Conservation (phyloP, 768 basidiomycete species). For the Pisolithus sp. region DNA sequence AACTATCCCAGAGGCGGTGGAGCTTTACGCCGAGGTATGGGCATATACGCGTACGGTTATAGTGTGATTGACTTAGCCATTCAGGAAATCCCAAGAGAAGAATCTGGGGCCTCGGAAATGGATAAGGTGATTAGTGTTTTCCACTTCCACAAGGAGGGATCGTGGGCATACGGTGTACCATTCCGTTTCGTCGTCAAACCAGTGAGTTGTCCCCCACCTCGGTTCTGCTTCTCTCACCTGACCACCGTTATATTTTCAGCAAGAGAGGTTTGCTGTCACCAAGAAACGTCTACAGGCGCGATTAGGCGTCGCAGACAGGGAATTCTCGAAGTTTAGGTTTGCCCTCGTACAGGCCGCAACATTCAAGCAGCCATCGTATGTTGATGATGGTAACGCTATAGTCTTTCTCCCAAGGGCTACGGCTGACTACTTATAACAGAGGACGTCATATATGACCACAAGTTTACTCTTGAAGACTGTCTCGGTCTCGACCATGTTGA, state of each 20-base stretch:
- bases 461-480: constrained; percentile 90
- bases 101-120: constrained; percentile 68
- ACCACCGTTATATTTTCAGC: constrained; percentile 36
- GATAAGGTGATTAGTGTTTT: constrained; percentile 89
- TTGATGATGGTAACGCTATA: constrained; percentile 77
- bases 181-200: constrained; percentile 96
- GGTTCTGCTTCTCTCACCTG: background rate
- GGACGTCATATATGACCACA: constrained; percentile 94
- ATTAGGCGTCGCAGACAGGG: constrained; percentile 90
- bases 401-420: constrained; percentile 1
- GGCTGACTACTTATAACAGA: constrained; percentile 42
- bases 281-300: constrained; percentile 92
- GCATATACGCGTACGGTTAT: constrained; percentile 5
- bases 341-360: constrained; percentile 88
- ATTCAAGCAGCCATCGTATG: constrained; percentile 94
- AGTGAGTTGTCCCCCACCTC: constrained; percentile 40
- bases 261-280: constrained; percentile 90
- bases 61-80: background rate
- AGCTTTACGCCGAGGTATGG: constrained; percentile 88
- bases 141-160: constrained; percentile 94
- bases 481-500: constrained; percentile 95
- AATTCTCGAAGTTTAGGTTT: constrained; percentile 89
- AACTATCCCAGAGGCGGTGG: constrained; percentile 89
- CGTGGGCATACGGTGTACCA: constrained; percentile 91
- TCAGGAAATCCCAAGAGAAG: constrained; percentile 89